These are phyloP conservation scores for Mrakia gelida DNA, from an alignment of 768 basidiomycete species.

Conservation along the genomic window DNA sequence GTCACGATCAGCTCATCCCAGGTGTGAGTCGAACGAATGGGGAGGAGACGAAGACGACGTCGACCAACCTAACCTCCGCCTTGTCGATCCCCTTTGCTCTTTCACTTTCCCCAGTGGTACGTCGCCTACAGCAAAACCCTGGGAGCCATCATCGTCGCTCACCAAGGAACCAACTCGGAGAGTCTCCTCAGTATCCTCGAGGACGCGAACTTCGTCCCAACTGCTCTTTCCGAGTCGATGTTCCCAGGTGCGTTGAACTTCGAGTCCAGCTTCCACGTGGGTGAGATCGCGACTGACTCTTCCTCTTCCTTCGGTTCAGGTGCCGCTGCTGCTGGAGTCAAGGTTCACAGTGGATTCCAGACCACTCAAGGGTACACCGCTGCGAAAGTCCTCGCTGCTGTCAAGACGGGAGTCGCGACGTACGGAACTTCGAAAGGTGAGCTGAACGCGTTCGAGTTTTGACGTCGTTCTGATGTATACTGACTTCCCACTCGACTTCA, in stretches of 20 bases:
- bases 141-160: neutral
- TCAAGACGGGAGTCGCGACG: neutral
- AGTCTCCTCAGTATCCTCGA: neutral
- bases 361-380: neutral
- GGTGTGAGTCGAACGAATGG: neutral
- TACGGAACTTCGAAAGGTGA: neutral
- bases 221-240: neutral
- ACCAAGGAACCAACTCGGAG: slow-evolving; percentile 9
- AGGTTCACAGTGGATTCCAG: neutral
- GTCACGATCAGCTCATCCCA: neutral
- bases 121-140: neutral
- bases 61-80: neutral
- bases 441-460: neutral
- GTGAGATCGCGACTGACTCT: neutral
- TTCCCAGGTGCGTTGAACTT: neutral
- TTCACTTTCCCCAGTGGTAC: neutral
- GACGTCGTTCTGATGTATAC: too few relatives aligned
- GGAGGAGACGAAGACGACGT: too few relatives aligned
- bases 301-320: neutral
- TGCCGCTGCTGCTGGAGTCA: neutral
- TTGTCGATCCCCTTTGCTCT: neutral
- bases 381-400: neutral
- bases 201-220: neutral
- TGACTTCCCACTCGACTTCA: too few relatives aligned
- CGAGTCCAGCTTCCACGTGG: neutral